A percentile compares a stretch with the other conserved stretches of the same genome.
phyloP scores from a whole-genome alignment of 345 rosid genomes.

The Chamaenerion angustifolium region DNA sequence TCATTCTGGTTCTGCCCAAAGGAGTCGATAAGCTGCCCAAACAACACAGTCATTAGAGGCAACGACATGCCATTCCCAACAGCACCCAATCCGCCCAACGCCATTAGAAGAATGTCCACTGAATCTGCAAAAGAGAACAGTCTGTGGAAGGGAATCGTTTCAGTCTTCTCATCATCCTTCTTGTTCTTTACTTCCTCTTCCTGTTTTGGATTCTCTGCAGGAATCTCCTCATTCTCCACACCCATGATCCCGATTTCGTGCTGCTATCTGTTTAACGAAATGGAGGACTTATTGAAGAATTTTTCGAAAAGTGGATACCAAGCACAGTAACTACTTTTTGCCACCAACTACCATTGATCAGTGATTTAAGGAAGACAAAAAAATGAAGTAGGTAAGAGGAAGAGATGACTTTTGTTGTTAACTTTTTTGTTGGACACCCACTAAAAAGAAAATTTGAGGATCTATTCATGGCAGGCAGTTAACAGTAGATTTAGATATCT shows the following conservation, averaged over 20 bases:
- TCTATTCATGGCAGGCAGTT: no score
- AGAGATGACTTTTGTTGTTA: no score
- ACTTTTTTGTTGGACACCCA: no score
- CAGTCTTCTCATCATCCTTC: background rate
- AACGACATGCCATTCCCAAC: slow-evolving; percentile 20
- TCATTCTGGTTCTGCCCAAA: slow-evolving; percentile 18
- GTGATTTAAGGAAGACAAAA: no score
- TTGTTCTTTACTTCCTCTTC: background rate
- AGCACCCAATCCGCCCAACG: slow-evolving; percentile 22
- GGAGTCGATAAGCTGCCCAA: slow-evolving; percentile 23
- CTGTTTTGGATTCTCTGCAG: background rate
- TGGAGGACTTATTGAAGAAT: no score
- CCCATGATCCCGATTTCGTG: background rate
- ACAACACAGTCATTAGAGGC: slow-evolving; percentile 25
- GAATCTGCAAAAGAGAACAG: slow-evolving; percentile 35
- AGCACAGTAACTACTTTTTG: no score
- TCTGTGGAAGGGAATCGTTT: slow-evolving; percentile 18
- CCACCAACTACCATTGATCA: no score
- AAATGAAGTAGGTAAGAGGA: no score
- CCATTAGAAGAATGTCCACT: slow-evolving; percentile 19
- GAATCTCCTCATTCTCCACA: background rate
- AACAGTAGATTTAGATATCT: no score
- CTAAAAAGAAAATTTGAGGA: no score
- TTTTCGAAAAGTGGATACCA: no score
- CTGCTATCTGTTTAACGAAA: no score